Percentiles rank a stretch among this genome's conserved stretches.
Evolutionary conservation across 305 asterid genomes (phyloP).

Genomic region (Plantago coronopus): DNA sequence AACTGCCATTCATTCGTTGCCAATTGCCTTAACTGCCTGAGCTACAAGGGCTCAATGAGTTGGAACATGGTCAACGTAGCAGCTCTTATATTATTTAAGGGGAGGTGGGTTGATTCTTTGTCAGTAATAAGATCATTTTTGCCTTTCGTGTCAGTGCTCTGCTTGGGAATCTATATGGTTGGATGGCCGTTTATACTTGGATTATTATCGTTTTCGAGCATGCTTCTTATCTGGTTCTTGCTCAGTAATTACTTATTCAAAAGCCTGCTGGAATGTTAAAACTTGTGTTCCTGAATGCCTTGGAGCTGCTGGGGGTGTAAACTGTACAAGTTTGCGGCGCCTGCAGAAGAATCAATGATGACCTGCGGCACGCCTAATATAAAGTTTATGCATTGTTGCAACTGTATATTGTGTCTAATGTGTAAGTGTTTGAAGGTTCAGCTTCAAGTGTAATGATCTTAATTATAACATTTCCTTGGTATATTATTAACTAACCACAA

Average conservation of each 20-base stretch:
- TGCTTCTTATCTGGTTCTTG: constrained; percentile 64
- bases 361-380: too few species aligned
- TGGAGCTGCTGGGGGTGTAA: too few species aligned
- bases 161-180: constrained; percentile 68
- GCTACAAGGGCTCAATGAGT: constrained; percentile 62
- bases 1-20: constrained; percentile 87
- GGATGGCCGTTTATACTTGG: constrained; percentile 85
- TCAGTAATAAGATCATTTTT: constrained; percentile 60
- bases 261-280: constrained; percentile 50
- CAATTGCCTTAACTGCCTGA: constrained; percentile 59
- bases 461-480: too few species aligned
- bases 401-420: too few species aligned
- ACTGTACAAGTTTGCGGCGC: too few species aligned
- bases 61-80: constrained; percentile 89
- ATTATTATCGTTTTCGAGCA: constrained; percentile 52
- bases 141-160: constrained; percentile 60
- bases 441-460: too few species aligned
- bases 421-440: too few species aligned
- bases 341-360: too few species aligned
- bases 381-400: too few species aligned
- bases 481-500: too few species aligned
- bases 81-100: constrained; percentile 56
- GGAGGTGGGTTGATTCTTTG: constrained; percentile 62
- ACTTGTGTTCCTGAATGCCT: constrained; percentile 3
- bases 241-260: constrained; percentile 48